phyloP scores from a whole-genome alignment of 2,329 filamentous ascomycete genomes.

The Amauroascus niger region DNA sequence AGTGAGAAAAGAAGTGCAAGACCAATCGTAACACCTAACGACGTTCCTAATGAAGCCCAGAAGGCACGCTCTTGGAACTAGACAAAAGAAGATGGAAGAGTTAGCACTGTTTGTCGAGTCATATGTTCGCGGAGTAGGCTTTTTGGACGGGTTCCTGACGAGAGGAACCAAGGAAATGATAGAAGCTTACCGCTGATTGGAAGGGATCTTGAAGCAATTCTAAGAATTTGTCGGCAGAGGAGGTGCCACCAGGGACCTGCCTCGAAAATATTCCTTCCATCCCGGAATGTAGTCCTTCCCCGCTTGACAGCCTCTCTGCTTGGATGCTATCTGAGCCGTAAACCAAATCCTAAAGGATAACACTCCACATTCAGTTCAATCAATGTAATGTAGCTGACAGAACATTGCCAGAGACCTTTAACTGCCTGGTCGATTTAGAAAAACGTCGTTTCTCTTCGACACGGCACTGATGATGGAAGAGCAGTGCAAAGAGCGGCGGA shows the following conservation, averaged over 20 bases:
- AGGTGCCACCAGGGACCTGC: conserved; percentile 3
- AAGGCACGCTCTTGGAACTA: conserved; percentile 55
- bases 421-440: background rate
- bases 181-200: conserved; percentile 32
- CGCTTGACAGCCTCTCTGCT: background rate
- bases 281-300: background rate
- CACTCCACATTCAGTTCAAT: background rate
- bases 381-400: background rate
- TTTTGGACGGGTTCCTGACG: conserved; percentile 7
- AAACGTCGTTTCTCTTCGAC: background rate
- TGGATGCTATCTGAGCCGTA: background rate
- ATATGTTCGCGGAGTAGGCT: background rate
- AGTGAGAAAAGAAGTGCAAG: conserved; percentile 78
- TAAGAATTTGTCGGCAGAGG: conserved; percentile 32
- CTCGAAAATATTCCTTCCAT: conserved; percentile 6
- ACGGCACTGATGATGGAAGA: background rate
- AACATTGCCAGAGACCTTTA: background rate
- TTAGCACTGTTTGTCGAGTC: background rate
- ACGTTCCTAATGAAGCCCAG: conserved; percentile 69
- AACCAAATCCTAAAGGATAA: background rate
- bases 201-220: conserved; percentile 39
- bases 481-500: background rate
- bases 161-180: conserved; percentile 9
- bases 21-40: conserved; percentile 61
- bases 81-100: background rate